Evolutionary conservation across 2,329 filamentous ascomycete species (phyloP), one percentile per base, ranked within the genome.

Genomic region (Fusarium camptoceras): DNA sequence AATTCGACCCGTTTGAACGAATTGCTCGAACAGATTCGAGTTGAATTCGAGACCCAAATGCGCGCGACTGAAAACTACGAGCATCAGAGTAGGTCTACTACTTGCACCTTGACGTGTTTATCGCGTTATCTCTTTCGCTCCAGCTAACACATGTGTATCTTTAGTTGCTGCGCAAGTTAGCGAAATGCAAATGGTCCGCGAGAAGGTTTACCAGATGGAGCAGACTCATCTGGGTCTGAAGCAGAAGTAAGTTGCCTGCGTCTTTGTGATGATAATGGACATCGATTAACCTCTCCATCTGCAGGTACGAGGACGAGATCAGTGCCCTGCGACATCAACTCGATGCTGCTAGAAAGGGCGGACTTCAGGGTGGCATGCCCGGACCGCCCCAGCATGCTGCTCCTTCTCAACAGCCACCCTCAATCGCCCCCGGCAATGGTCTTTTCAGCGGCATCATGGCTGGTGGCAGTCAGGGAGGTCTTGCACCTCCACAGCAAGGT

Each of bases 401-500:
- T 44, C 92, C 94, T 60, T 90, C 92, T 50, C 93, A 96, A 81
- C 92, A 94, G 68, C 92, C 92, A 66, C 95, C 96, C 37, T 94
- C 93, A 51, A 92, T 98, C 73, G 93, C 94, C 28, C 92, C 97
- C 77, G 94, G 95, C 27, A 95, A 92, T 79, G 96, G 97, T 77
- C 87, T 98, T 42, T 98, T 99, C 78, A 94, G 94, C 73, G 94
- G 94, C 59, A 97, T 98, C 78, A 98, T 99, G 93, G 90, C 94
- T 59, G 95, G 95, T 71, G 89, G 88, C 68, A 92, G 91, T 75
- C 94, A 95, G 83, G 92, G 91, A 75, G 94, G 92, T 66, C 92
- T 94, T 69, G 93, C 93, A 65, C 90, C 97, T 73, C 94, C 94
- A 70, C 87, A 88, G 75, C 89, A 89, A 54, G 90, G 80, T 51